Percentiles rank a stretch among this genome's conserved stretches.
Evolutionary conservation across 2,329 filamentous ascomycete species (phyloP).

Genomic region (Rhinocladiella similis): DNA sequence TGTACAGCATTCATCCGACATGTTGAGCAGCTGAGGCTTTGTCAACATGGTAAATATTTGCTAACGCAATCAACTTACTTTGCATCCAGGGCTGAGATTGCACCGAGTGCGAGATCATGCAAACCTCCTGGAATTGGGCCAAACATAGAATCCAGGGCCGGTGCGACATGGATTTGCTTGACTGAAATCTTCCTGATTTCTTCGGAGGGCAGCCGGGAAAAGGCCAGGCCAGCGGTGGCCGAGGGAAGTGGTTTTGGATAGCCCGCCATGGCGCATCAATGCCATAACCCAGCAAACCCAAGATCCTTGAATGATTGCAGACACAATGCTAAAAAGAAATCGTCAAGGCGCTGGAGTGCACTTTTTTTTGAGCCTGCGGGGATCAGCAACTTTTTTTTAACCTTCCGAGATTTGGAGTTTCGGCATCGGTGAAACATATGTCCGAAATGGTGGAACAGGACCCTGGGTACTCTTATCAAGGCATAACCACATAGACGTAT

Average conservation of each 20-base stretch:
- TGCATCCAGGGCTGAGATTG: slow-evolving; percentile 60
- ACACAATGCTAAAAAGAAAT: background rate
- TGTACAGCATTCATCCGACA: slow-evolving; percentile 79
- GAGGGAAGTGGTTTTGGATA: slow-evolving; percentile 76
- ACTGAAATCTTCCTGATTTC: slow-evolving; percentile 91
- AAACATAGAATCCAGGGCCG: slow-evolving; percentile 88
- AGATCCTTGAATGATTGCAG: background rate
- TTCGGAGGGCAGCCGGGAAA: slow-evolving; percentile 75
- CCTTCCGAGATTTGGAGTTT: slow-evolving; percentile 1
- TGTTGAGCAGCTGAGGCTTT: slow-evolving; percentile 72
- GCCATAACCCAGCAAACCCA: slow-evolving; percentile 11
- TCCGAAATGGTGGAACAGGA: background rate
- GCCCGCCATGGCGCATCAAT: slow-evolving; percentile 40
- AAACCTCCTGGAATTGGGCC: slow-evolving; percentile 88
- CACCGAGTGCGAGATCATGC: slow-evolving; percentile 88
- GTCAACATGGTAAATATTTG: no score
- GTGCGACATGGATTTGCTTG: slow-evolving; percentile 88
- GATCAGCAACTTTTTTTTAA: background rate
- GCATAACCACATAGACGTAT: no score
- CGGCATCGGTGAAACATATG: background rate
- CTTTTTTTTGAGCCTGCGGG: background rate
- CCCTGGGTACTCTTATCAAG: background rate
- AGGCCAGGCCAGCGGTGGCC: slow-evolving; percentile 82
- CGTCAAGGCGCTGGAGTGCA: no score
- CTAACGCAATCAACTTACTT: slow-evolving; percentile 12